Percentiles rank a stretch among this genome's conserved stretches.
Conservation (phyloP, 2,329 filamentous ascomycete genomes). For the Neofusicoccum laricinum region DNA sequence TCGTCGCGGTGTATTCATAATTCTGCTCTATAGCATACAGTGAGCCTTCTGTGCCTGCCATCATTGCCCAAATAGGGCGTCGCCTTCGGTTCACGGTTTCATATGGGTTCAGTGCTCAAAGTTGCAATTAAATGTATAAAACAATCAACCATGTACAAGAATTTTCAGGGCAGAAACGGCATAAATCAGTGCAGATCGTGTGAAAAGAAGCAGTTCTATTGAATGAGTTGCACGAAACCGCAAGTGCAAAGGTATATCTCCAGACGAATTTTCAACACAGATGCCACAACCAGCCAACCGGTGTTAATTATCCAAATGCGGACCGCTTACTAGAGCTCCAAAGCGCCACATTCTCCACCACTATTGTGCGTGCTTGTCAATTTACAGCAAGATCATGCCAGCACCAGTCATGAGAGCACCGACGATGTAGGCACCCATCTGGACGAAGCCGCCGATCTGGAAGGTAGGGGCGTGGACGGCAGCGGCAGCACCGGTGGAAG, state of each 20-base stretch:
- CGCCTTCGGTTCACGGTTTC: no score
- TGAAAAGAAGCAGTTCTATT: constrained; percentile 7
- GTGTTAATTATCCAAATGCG: not conserved
- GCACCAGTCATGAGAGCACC: constrained; percentile 51
- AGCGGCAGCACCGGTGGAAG: constrained; percentile 35
- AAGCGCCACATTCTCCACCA: not conserved
- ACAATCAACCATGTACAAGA: constrained; percentile 5
- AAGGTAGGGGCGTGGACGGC: constrained; percentile 45
- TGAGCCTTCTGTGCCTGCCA: no score
- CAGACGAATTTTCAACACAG: not conserved
- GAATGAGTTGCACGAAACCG: constrained; percentile 4
- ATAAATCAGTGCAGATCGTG: not conserved
- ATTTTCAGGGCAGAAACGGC: not conserved
- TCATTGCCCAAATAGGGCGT: no score
- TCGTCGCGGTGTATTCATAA: no score
- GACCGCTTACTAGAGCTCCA: not conserved
- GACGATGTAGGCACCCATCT: constrained; percentile 50
- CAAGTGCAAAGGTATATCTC: constrained; percentile 16
- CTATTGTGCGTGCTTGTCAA: not conserved
- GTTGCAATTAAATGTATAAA: not conserved
- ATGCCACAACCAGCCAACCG: not conserved
- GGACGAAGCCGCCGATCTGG: constrained; percentile 42
- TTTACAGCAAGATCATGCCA: constrained; percentile 55
- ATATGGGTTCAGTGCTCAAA: no score
- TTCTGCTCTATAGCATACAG: no score